phyloP scores from a whole-genome alignment of 1,139 yeast genomes.

The Maudiozyma humilis region DNA sequence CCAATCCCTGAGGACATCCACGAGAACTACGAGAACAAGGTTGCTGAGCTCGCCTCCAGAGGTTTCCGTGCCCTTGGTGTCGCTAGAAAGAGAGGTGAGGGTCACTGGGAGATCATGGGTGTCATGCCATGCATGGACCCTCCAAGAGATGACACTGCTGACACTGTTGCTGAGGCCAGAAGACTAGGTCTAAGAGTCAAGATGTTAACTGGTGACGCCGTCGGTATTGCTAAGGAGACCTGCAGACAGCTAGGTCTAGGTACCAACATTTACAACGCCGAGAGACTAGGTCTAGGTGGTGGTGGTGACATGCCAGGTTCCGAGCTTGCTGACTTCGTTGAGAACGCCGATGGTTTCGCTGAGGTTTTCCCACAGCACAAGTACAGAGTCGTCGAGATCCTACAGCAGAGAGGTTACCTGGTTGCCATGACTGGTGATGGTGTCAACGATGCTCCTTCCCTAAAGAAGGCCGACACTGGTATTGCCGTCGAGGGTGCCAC shows the following conservation, averaged over 20 bases:
- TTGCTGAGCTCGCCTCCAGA: constrained; percentile 94
- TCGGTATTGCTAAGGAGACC: constrained; percentile 97
- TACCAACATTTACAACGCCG: constrained; percentile 95
- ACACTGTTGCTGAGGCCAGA: constrained; percentile 90
- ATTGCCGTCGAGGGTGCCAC: constrained; percentile 97
- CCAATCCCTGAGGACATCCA: constrained; percentile 93
- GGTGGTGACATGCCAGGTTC: constrained; percentile 96
- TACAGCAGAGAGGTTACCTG: constrained; percentile 73
- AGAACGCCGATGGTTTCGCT: constrained; percentile 94
- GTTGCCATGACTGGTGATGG: constrained; percentile 99
- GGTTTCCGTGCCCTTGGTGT: constrained; percentile 99
- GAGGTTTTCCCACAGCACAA: constrained; percentile 97
- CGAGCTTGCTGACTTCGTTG: constrained; percentile 91
- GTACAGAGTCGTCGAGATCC: constrained; percentile 53
- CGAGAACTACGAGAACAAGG: constrained; percentile 93
- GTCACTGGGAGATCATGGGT: constrained; percentile 97
- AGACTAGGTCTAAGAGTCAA: constrained; percentile 88
- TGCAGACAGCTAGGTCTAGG: constrained; percentile 96
- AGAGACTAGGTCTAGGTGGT: constrained; percentile 92
- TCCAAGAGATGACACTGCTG: constrained; percentile 97
- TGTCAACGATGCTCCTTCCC: constrained; percentile 94
- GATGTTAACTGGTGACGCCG: constrained; percentile 99
- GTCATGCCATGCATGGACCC: constrained; percentile 99
- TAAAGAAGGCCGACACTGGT: constrained; percentile 95
- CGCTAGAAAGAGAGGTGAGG: constrained; percentile 98